These are phyloP conservation scores for Neoboletus magnificus DNA, from an alignment of 768 basidiomycete genomes.

Conservation along the genomic window DNA sequence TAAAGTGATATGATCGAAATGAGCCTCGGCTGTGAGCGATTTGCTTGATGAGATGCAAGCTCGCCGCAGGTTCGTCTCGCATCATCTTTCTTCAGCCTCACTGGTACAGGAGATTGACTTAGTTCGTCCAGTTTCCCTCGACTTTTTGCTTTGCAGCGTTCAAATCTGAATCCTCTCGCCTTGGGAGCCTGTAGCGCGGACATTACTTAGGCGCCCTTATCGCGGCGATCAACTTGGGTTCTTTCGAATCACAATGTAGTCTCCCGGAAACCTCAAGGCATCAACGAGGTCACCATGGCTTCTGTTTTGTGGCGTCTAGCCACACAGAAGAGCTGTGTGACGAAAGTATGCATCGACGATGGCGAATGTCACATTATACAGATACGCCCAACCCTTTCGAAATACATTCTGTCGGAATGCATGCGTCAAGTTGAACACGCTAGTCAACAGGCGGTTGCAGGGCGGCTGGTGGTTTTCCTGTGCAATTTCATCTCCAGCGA, in stretches of 20 bases:
- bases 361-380: slow-evolving; percentile 3
- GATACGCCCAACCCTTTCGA: slow-evolving; percentile 1
- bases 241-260: neutral
- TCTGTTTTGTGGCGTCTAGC: neutral
- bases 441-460: slow-evolving; percentile 4
- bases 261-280: slow-evolving; percentile 4
- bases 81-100: neutral
- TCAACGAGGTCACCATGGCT: neutral
- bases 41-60: neutral
- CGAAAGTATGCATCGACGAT: neutral
- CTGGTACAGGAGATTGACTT: no score
- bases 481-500: neutral
- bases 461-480: neutral
- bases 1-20: neutral
- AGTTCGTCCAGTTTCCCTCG: neutral
- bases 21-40: neutral
- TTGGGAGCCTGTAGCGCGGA: neutral
- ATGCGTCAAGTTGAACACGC: neutral
- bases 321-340: neutral
- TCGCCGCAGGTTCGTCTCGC: neutral
- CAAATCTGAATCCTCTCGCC: neutral
- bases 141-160: neutral
- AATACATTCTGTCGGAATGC: neutral
- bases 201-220: neutral
- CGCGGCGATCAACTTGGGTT: neutral